Base-by-base conservation (phyloP, 139 green algal species). In the Volvox africanus region DNA sequence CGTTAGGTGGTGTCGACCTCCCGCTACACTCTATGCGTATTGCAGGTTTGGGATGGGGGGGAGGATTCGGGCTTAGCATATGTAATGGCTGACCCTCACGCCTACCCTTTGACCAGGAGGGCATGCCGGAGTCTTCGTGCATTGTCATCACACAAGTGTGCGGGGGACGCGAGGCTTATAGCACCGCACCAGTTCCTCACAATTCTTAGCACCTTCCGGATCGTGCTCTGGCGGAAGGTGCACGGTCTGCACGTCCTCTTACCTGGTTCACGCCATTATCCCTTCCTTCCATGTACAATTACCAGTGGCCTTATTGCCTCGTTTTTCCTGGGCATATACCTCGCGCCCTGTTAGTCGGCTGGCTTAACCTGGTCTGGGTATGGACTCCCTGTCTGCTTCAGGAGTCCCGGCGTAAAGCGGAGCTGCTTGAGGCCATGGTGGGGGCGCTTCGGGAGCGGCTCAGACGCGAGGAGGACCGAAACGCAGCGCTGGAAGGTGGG, bases 391-490 rank as follows among this genome's bases (percentile, higher is more conserved):
- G 17, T 69, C 19, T 17, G 65, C 26, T 79, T 30, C 83, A 91
- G 90, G 84, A 93, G 85, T 91, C 90, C 16, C 82, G 88, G 91
- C 77, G 79, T 32, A 91, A 92, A 35, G 68, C 91, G 61, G 83
- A 76, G 14, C 83, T 94, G 88, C 86, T 93, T 33, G 88, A 95
- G 77, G 91, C 81, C 21, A 92, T 93, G 86, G 86, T 95, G 30
- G 35, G 30, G 24, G 87, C 82, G 13, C 69, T 93, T 61, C 77
- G 78, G 62, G 80, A 92, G 75, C 61, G 80, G 86, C 84, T 93
- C 80, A 55, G 44, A 80, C 35, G 77, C 61, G 87, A 92, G 87
- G 92, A 92, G 78, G 78, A 85, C 37, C 61, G 91, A n/a, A 88
- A 83, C 81, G 32, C 65, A 22, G 55, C 21, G 50, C 80, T 91